Conservation (phyloP, 139 green algal genomes). For the Coelastrella sp. region DNA sequence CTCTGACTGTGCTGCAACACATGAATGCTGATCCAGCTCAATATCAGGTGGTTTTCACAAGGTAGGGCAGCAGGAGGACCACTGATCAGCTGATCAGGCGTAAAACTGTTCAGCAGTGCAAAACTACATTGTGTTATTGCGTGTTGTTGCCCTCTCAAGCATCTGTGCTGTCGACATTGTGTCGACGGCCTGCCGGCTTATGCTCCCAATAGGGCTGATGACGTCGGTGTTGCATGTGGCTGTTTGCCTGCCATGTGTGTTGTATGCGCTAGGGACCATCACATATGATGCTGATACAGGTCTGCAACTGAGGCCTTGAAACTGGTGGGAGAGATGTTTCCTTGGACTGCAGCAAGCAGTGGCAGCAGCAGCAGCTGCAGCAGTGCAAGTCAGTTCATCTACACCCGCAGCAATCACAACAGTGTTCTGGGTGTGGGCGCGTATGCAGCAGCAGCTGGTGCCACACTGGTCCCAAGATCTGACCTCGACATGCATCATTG, state of each 20-base stretch:
- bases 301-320: constrained; percentile 75
- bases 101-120: no score
- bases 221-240: no score
- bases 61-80: not conserved
- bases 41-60: constrained; percentile 80
- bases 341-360: constrained; percentile 51
- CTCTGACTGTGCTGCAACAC: constrained; percentile 9
- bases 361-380: constrained; percentile 29
- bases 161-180: no score
- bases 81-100: no score
- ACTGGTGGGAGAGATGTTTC: constrained; percentile 79
- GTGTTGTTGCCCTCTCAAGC: not conserved
- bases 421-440: constrained; percentile 80
- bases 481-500: constrained; percentile 60
- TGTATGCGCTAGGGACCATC: not conserved
- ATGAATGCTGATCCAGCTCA: constrained; percentile 64
- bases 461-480: constrained; percentile 34
- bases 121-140: not conserved
- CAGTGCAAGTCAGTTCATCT: constrained; percentile 49
- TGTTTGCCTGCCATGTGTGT: not conserved
- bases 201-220: no score
- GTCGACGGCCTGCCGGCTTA: no score
- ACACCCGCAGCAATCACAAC: constrained; percentile 84
- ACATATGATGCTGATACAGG: not conserved
- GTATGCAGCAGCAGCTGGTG: constrained; percentile 61